Base-by-base conservation (phyloP, 805 yeast species). In the Debaryomyces maramus region DNA sequence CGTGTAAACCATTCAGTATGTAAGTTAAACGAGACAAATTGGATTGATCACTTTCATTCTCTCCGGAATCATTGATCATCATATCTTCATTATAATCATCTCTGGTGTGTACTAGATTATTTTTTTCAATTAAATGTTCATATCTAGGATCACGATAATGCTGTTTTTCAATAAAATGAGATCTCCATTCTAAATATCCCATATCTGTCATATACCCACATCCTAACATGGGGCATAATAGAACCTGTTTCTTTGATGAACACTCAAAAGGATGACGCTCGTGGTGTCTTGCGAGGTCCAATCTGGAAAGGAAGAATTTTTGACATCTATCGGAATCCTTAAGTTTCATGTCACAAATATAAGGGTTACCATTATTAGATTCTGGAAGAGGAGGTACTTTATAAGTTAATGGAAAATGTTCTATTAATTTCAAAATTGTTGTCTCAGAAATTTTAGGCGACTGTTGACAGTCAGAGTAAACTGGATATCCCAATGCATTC, bases 141-240 rank as follows among this genome's bases (percentile, higher is more conserved):
- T 11, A 16, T 21, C 22, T 29, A 3, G 50, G 47, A 11, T 43
- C 32, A 6, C 43, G 19, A 36, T 47, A 44, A 45, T 58, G 65
- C 6, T 46, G 43, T 17, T 31, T 34, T 3, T 37, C 42, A 4
- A 62, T 46, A 24, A 61, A 52, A 48, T 64, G 70, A 6, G 35
- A 13, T 37, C 64, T 45, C 63, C 66, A 64, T 13, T 47, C 54
- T 28, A 51, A 39, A 40, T 60, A 64, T 2, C 60, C 55, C 10
- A 55, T 62, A 21, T 64, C 70, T 0, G 72, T 64, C 55, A 61
- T 56, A 42, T 48, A 67, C 1, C 61, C 69, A 46, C 74, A 68
- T 7, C 74, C 74, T 22, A 68, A 45, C 14, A 67, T 41, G 2
- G 74, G 72, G 44, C 74, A 67, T 4, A 56, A 40, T 33, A 61